Percentiles rank a stretch among this genome's conserved stretches.
These are phyloP conservation scores for Neostapfia colusana DNA, from an alignment of 176 grass and related monocot genomes.

Conservation along the genomic window DNA sequence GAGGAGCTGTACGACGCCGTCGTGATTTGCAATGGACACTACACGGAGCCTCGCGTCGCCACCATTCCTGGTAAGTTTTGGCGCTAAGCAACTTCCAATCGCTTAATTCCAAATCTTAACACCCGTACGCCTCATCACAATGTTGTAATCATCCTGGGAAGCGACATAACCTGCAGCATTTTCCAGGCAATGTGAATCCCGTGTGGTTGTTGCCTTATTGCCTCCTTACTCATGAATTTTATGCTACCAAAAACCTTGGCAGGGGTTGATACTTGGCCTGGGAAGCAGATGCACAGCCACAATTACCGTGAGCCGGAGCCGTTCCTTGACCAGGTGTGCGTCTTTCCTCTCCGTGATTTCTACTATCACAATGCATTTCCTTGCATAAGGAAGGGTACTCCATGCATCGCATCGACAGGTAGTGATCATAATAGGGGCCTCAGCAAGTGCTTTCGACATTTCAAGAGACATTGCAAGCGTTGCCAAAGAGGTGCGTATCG, in stretches of 20 bases:
- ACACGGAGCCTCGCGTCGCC: conserved; percentile 52
- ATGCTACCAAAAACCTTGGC: conserved; percentile 11
- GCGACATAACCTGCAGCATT: no score
- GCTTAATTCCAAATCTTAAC: neutral
- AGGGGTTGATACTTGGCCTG: conserved; percentile 63
- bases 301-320: conserved; percentile 74
- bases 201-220: neutral
- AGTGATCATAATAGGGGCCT: conserved; percentile 63
- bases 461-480: conserved; percentile 57
- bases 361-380: neutral
- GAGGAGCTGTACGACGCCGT: conserved; percentile 63
- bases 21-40: conserved; percentile 78
- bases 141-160: neutral
- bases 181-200: neutral
- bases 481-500: conserved; percentile 75
- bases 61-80: conserved; percentile 51
- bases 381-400: neutral
- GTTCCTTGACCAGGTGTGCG: conserved; percentile 55
- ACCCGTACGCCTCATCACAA: neutral
- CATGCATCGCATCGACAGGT: conserved; percentile 37
- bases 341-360: neutral
- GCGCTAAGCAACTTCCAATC: neutral
- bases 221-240: neutral
- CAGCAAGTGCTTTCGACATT: conserved; percentile 67
- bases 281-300: conserved; percentile 87